These are phyloP conservation scores for Euphrasia arctica DNA, from an alignment of 305 asterid genomes.

Conservation along the genomic window DNA sequence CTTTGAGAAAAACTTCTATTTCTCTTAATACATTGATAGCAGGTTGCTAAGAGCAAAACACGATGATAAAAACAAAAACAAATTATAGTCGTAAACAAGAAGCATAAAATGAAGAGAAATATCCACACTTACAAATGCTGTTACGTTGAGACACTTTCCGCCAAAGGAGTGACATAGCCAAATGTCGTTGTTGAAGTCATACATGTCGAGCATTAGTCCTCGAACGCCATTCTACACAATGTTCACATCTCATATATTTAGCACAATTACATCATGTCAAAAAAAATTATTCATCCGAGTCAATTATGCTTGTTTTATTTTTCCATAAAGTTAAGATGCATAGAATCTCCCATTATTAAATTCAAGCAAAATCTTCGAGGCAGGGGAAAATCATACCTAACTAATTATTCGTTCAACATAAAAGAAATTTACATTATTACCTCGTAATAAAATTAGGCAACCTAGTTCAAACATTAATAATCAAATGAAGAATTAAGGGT, in stretches of 20 bases:
- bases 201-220: conserved; percentile 95
- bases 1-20: conserved; percentile 54
- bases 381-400: not conserved
- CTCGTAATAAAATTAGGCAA: not conserved
- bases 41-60: conserved; percentile 59
- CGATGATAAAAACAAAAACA: not conserved
- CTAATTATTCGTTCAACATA: not conserved
- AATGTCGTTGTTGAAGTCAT: conserved; percentile 79
- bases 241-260: not conserved
- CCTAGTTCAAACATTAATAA: not conserved
- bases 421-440: not conserved
- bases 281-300: no score
- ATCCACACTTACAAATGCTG: conserved; percentile 76
- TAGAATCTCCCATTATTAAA: no score
- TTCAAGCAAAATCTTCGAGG: not conserved
- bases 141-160: conserved; percentile 64
- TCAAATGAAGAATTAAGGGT: not conserved
- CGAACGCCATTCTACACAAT: conserved; percentile 87
- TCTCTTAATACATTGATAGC: conserved; percentile 68
- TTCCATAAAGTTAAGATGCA: no score
- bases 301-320: no score
- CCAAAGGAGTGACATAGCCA: conserved; percentile 89
- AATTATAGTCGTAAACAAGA: no score
- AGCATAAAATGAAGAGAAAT: no score
- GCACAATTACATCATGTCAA: no score